Base-by-base conservation (phyloP, 192 early-diverging fungal species). In the Backusella australiensis region DNA sequence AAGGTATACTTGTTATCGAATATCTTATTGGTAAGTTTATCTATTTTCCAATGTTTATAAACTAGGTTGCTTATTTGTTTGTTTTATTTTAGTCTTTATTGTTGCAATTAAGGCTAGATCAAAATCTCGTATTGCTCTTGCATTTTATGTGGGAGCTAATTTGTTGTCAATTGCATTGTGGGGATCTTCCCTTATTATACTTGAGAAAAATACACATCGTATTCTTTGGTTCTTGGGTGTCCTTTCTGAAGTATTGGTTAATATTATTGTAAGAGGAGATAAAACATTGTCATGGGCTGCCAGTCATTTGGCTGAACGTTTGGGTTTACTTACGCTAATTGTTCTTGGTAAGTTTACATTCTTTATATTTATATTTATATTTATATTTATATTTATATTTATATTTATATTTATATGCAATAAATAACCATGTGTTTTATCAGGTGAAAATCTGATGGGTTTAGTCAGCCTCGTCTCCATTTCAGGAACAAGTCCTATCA, bases 291-390 rank as follows among this genome's bases (percentile, higher is more conserved):
- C 86, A 4, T 85, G 82, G 82, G 86, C 86, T 19, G 86, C 84
- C 4, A 85, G 86, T 67, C 86, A 87, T 59, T 72, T 87, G 29
- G 84, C 86, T 4, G 86, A 87, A 23, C 81, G 86, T 7, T 78
- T 87, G 17, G 86, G 84, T 3, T 52, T 87, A 17, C 76, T 87
- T 1, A 81, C 86, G 3, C 69, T 87, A 21, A 85, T 87, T 77
- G 86, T 87, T 8, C 75, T 87, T 3, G 85, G 84, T 41, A 77
- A 80, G 81, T 73, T 75, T 73, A 56, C 8, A 1, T 21, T 56
- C 1, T 11, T 56, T 56, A 56, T 56, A 23, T 56, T n/a, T 56
- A n/a, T 56, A 23, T 11, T n/a, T 56, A 23, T 53, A 53, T 53
- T n/a, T n/a, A n/a, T n/a, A n/a, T n/a, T n/a, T n/a, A n/a, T n/a